Evolutionary conservation across 805 yeast genomes (phyloP), one percentile per base, ranked within the genome.

Genomic region (Wickerhamomyces bisporus): DNA sequence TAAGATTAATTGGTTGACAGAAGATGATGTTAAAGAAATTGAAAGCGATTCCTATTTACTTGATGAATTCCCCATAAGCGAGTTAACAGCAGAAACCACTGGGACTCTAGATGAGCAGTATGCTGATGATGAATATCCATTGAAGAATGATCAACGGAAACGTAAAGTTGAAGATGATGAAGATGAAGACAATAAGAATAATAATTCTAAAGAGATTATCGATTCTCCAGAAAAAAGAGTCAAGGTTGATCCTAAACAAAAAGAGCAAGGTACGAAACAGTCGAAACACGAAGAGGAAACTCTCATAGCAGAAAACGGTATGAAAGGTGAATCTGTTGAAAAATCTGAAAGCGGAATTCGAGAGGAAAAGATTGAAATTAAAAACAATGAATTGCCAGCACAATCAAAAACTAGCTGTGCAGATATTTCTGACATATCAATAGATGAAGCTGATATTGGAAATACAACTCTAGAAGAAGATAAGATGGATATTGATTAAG

Each of bases 1-100:
- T 1, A 55, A 45, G 42, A 52, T 55, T 13, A 52, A 46, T 6
- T 55, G 60, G 60, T 34, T 55, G 5, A 52, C 53, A 1, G 44
- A 46, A 11, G 48, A 42, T 1, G 53, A 53, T 30, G 20, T 45
- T 9, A 35, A 36, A 23, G 55, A 47, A 30, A 39, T 55, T 13
- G 41, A 43, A 19, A 39, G 48, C n/a, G 52, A 45, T 3, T 18
- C 28, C 1, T 55, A 53, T 30, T n/a, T 50, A 9, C 26, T 41
- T 1, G 48, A 38, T 14, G 45, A 47, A n/a, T 31, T 36, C 7
- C 30, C 39, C 5, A 5, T 41, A 7, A 6, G 30, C 17, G 41
- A 32, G 6, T n/a, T n/a, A n/a, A n/a, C n/a, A n/a, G n/a, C n/a
- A n/a, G 27, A 23, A 3, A 24, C 39, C 12, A 8, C 19, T 11